A percentile compares a stretch with the other conserved stretches of the same genome.
Evolutionary conservation across 2,329 filamentous ascomycete species (phyloP).

Genomic region (Verticillium albo-atrum): DNA sequence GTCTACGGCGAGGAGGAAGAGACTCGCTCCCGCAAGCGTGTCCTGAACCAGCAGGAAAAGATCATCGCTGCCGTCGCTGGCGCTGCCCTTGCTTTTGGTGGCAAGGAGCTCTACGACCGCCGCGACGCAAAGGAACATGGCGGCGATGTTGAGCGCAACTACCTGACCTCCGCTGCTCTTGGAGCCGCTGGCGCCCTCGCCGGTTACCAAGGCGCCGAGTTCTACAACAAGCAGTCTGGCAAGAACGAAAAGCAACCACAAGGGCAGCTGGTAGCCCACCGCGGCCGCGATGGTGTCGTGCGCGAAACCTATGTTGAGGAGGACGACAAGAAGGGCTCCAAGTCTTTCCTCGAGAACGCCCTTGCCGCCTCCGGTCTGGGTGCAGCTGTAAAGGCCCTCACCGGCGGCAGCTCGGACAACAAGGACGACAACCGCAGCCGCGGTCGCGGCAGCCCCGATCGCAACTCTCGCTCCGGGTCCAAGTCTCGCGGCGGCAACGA

Average conservation of each 20-base stretch:
- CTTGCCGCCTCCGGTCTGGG: slow-evolving; percentile 59
- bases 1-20: slow-evolving; percentile 56
- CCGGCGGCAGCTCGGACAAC: slow-evolving; percentile 41
- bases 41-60: slow-evolving; percentile 59
- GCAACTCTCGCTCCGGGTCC: slow-evolving; percentile 41
- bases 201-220: slow-evolving; percentile 59
- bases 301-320: slow-evolving; percentile 49
- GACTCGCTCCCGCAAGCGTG: slow-evolving; percentile 41
- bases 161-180: slow-evolving; percentile 55
- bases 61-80: slow-evolving; percentile 63
- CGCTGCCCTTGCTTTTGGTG: slow-evolving; percentile 59
- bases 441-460: slow-evolving; percentile 27
- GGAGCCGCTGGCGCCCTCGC: slow-evolving; percentile 61
- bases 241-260: slow-evolving; percentile 46
- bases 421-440: slow-evolving; percentile 20
- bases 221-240: slow-evolving; percentile 54
- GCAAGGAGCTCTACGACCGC: slow-evolving; percentile 63
- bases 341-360: slow-evolving; percentile 60
- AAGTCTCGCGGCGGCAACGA: slow-evolving; percentile 39
- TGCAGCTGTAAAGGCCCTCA: slow-evolving; percentile 56
- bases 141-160: slow-evolving; percentile 49
- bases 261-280: slow-evolving; percentile 47
- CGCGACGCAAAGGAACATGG: slow-evolving; percentile 50
- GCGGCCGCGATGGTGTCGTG: slow-evolving; percentile 47
- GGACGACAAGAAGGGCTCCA: slow-evolving; percentile 56